A percentile compares a stretch with the other conserved stretches of the same genome.
These are phyloP conservation scores for Rhodamnia argentea DNA, from an alignment of 345 rosid genomes.

Conservation along the genomic window DNA sequence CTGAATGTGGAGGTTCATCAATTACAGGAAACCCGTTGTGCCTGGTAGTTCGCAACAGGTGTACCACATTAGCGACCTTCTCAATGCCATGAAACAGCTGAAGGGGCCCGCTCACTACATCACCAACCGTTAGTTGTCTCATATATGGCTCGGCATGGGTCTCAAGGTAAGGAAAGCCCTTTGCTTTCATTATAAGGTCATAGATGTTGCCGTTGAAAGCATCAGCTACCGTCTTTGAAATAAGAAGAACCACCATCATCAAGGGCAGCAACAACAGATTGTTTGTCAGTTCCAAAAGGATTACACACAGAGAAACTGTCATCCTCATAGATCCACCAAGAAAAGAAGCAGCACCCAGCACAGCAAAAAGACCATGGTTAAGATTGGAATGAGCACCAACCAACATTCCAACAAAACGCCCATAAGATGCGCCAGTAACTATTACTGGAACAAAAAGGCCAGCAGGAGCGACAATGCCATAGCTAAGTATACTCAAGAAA, in stretches of 20 bases:
- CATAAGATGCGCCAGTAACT: constrained; percentile 84
- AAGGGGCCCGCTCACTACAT: constrained; percentile 81
- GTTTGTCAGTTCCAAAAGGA: constrained; percentile 80
- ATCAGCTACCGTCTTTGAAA: constrained; percentile 93
- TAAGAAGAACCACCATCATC: constrained; percentile 89
- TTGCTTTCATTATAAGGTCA: constrained; percentile 79
- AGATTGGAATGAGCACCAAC: constrained; percentile 46
- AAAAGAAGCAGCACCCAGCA: constrained; percentile 87
- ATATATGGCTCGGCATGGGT: constrained; percentile 79
- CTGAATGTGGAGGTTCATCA: constrained; percentile 44
- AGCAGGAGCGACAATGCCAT: constrained; percentile 74
- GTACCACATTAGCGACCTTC: constrained; percentile 64
- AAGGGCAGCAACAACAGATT: constrained; percentile 75
- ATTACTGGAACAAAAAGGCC: constrained; percentile 93
- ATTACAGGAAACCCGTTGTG: constrained; percentile 86
- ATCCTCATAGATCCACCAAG: constrained; percentile 95
- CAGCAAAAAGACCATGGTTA: constrained; percentile 81
- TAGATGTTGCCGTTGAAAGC: constrained; percentile 73
- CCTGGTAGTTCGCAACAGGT: constrained; percentile 53
- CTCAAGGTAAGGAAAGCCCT: constrained; percentile 83
- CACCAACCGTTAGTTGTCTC: constrained; percentile 81
- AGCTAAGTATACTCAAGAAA: constrained; percentile 71
- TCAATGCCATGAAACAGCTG: constrained; percentile 62
- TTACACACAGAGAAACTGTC: constrained; percentile 86
- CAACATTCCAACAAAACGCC: constrained; percentile 77